Evolutionary conservation across 2,329 filamentous ascomycete species (phyloP).

Genomic region (Pseudohalonectria lignicola): DNA sequence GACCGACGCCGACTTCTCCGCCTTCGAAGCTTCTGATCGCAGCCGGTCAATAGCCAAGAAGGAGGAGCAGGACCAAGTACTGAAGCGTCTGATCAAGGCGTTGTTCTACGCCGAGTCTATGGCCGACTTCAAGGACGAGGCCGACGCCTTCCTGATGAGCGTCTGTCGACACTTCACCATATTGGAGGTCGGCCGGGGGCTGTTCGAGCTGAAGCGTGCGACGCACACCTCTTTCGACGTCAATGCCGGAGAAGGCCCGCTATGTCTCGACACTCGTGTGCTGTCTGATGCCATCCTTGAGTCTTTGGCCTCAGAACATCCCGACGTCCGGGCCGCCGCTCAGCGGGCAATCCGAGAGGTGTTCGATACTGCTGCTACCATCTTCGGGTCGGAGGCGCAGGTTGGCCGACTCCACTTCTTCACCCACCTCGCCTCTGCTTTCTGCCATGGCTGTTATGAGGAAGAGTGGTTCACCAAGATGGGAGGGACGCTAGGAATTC

Average conservation of each 20-base stretch:
- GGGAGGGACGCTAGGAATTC: slow-evolving; percentile 83
- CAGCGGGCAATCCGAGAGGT: slow-evolving; percentile 69
- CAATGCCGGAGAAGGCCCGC: slow-evolving; percentile 71
- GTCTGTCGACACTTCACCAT: slow-evolving; percentile 85
- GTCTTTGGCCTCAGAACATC: slow-evolving; percentile 75
- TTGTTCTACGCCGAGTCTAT: slow-evolving; percentile 77
- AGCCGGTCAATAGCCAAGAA: slow-evolving; percentile 82
- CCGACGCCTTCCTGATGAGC: slow-evolving; percentile 64
- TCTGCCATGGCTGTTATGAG: slow-evolving; percentile 91
- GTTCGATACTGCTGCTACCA: slow-evolving; percentile 62
- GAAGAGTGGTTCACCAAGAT: slow-evolving; percentile 99
- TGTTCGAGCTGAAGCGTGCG: slow-evolving; percentile 74
- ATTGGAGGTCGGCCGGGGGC: slow-evolving; percentile 76
- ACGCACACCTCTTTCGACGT: slow-evolving; percentile 72
- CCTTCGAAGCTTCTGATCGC: slow-evolving; percentile 66
- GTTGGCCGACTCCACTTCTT: slow-evolving; percentile 78
- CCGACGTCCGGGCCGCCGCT: slow-evolving; percentile 70
- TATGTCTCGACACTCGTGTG: slow-evolving; percentile 77
- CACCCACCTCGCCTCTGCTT: slow-evolving; percentile 66
- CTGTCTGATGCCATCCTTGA: slow-evolving; percentile 86
- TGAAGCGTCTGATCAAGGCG: slow-evolving; percentile 84
- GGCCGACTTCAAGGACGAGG: slow-evolving; percentile 67
- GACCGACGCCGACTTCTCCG: slow-evolving; percentile 56
- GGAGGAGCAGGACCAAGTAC: slow-evolving; percentile 65
- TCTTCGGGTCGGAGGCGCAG: slow-evolving; percentile 65